Evolutionary conservation across 371 early-diverging fungal genomes (phyloP).

Genomic region (Paraphysoderma sedebokerense): DNA sequence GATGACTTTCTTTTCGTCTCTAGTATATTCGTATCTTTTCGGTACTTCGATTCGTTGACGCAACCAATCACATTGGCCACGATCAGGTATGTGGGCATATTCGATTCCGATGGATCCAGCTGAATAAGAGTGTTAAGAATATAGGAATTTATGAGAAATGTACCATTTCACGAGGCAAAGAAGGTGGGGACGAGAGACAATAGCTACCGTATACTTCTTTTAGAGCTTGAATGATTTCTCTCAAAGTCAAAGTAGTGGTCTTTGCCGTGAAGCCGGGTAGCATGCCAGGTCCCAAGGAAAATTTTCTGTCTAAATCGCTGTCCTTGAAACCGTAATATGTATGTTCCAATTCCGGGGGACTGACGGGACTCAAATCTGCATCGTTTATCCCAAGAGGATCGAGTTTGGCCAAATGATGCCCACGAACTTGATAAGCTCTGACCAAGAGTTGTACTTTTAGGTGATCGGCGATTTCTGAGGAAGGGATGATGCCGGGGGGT

Average conservation of each 20-base stretch:
- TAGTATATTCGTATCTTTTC: constrained; percentile 59
- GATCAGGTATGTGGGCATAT: constrained; percentile 93
- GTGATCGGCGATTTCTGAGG: constrained; percentile 72
- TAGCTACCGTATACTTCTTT: constrained; percentile 69
- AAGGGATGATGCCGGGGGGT: constrained; percentile 9
- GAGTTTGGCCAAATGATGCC: constrained; percentile 83
- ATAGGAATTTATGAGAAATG: neutral
- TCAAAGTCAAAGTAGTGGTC: constrained; percentile 41
- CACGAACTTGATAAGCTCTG: constrained; percentile 91
- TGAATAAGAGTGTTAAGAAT: constrained; percentile 6
- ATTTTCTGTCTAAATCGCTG: constrained; percentile 71
- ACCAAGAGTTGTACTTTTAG: constrained; percentile 95
- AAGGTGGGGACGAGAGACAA: neutral
- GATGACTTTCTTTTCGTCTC: constrained; percentile 74
- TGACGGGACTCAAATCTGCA: constrained; percentile 30
- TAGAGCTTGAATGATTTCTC: constrained; percentile 69
- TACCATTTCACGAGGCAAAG: neutral
- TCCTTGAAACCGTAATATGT: constrained; percentile 87
- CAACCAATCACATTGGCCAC: constrained; percentile 92
- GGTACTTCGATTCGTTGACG: constrained; percentile 79
- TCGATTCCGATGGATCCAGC: constrained; percentile 85
- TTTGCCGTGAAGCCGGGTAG: constrained; percentile 62
- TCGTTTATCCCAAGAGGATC: constrained; percentile 78
- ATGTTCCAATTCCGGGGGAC: constrained; percentile 69
- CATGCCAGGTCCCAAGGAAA: constrained; percentile 86